These are phyloP conservation scores for Alloteropsis semialata DNA, from an alignment of 176 grass and related monocot genomes.

Conservation along the genomic window DNA sequence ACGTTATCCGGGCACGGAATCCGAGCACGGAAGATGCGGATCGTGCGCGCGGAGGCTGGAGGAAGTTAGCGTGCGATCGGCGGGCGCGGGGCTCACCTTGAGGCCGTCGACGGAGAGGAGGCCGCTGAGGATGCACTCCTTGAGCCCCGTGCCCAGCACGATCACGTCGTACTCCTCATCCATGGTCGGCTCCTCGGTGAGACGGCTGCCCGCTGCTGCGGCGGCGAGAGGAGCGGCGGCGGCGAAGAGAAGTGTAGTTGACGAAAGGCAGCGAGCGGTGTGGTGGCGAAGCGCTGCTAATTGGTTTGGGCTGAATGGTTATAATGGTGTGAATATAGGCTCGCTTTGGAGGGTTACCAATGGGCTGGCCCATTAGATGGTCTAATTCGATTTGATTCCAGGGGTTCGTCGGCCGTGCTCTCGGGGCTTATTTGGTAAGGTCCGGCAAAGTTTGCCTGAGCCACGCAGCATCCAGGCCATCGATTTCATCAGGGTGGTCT, in stretches of 20 bases:
- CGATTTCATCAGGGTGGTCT: too few relatives aligned
- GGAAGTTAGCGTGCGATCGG: not conserved
- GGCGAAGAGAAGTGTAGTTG: conserved; percentile 36
- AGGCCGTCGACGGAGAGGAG: conserved; percentile 97
- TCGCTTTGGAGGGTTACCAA: too few relatives aligned
- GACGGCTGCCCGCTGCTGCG: not conserved
- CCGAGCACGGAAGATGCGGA: conserved; percentile 16
- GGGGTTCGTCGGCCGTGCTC: too few relatives aligned
- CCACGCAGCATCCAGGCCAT: too few relatives aligned
- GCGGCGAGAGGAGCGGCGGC: not conserved
- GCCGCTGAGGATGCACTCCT: conserved; percentile 99
- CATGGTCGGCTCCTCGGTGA: conserved; percentile 47
- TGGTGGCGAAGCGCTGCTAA: too few relatives aligned
- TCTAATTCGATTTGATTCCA: too few relatives aligned
- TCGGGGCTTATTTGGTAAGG: too few relatives aligned
- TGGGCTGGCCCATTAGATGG: too few relatives aligned
- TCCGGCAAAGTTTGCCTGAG: too few relatives aligned
- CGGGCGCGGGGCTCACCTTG: conserved; percentile 68
- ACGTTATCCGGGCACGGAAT: not conserved
- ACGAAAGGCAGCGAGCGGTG: conserved; percentile 23
- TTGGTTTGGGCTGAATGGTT: too few relatives aligned
- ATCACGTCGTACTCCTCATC: conserved; percentile 98
- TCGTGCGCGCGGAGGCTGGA: not conserved
- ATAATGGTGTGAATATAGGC: too few relatives aligned
- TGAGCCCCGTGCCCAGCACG: conserved; percentile 92